Evolutionary conservation across 2,329 filamentous ascomycete species (phyloP), one percentile per base, ranked within the genome.

Genomic region (Fusarium sp.): DNA sequence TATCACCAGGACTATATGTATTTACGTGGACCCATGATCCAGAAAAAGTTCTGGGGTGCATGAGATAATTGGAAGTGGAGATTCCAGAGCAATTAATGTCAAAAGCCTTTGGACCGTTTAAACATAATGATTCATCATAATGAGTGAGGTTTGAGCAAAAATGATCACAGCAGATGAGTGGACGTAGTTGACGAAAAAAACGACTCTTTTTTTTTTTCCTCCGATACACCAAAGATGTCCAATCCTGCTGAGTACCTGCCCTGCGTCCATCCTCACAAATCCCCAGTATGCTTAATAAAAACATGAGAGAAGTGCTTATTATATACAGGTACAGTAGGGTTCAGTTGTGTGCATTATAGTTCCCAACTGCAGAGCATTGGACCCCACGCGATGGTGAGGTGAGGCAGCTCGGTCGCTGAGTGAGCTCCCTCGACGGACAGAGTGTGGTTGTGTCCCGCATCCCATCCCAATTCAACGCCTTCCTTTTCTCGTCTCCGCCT

Each of bases 291-390:
- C 55, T 57, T 36, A 30, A 46, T 48, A 45, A 65, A 58, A 48
- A 55, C 56, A 61, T 63, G 67, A 72, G 72, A 64, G 71, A 73
- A 72, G 67, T 68, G 68, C 65, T 64, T 70, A 74, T 74, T 74
- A 74, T 74, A 70, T 74, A 74, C 72, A 74, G 57, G 63, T 74
- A 73, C 71, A 74, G 56, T 70, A 61, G 64, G 62, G 65, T 64
- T 72, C 61, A 45, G 59, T 65, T 73, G 68, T 65, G 62, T 71
- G 67, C 69, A 74, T 74, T 74, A 74, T 70, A 72, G 61, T 65
- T 51, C 71, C 71, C 66, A 70, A 71, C 71, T 67, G 66, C 70
- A 72, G 56, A 70, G 67, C 68, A 64, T 68, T 60, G 57, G 60
- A 63, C 67, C 70, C 72, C 62, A 70, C 62, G 71, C 70, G 55